Conservation (phyloP, 768 basidiomycete genomes). For the Trametes coccinea region DNA sequence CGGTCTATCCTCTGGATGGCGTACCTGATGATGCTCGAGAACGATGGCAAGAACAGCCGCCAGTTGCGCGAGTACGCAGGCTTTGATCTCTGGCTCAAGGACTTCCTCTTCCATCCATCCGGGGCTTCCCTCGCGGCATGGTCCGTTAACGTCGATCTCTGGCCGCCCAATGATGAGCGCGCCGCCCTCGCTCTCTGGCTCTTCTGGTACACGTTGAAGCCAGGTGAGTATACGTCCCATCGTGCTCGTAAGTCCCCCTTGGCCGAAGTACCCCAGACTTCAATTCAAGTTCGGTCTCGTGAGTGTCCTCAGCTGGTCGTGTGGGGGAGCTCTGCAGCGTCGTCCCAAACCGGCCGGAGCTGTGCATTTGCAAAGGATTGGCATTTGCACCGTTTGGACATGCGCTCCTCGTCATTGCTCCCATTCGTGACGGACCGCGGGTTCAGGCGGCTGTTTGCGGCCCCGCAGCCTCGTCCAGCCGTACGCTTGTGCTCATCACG, state of each 20-base stretch:
- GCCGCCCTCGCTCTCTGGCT: conserved; percentile 75
- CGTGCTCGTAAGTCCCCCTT: too few species aligned
- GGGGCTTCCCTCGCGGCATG: conserved; percentile 55
- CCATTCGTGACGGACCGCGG: too few species aligned
- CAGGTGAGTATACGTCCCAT: conserved; percentile 45
- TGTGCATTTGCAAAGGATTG: too few species aligned
- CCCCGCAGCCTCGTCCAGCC: too few species aligned
- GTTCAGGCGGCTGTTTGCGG: too few species aligned
- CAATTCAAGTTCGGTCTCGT: too few species aligned
- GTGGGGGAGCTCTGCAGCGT: too few species aligned
- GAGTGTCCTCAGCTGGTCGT: too few species aligned
- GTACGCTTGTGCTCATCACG: neutral
- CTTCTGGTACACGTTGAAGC: conserved; percentile 69
- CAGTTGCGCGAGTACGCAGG: conserved; percentile 71
- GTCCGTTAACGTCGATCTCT: conserved; percentile 45
- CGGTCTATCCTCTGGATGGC: conserved; percentile 62
- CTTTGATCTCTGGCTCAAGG: conserved; percentile 63
- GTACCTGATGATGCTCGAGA: conserved; percentile 81
- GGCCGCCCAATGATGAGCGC: conserved; percentile 64
- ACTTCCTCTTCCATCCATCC: conserved; percentile 62
- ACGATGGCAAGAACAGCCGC: conserved; percentile 68
- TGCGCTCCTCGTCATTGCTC: too few species aligned
- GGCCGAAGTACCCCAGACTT: neutral
- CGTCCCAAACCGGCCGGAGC: too few species aligned
- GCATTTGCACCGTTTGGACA: too few species aligned